A percentile compares a stretch with the other conserved stretches of the same genome.
Conservation (phyloP, 805 yeast species). For the Saccharomycopsis babjevae region DNA sequence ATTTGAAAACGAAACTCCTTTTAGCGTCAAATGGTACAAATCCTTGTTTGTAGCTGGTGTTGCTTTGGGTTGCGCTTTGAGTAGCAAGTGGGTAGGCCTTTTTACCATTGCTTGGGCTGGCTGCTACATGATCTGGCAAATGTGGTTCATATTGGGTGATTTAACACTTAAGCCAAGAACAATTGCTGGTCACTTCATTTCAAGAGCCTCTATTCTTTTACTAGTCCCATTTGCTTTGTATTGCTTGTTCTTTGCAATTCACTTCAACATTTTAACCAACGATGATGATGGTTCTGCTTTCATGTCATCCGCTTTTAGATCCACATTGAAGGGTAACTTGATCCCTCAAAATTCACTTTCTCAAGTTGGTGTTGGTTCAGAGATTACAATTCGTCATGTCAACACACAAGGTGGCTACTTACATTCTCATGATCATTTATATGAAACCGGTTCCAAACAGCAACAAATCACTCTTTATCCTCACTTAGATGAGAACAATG, state of each 20-base stretch:
- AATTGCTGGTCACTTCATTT: slow-evolving; percentile 36
- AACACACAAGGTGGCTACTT: slow-evolving; percentile 72
- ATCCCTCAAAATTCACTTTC: slow-evolving; percentile 52
- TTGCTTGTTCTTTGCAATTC: slow-evolving; percentile 49
- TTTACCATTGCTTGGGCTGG: slow-evolving; percentile 70
- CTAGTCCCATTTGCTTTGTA: slow-evolving; percentile 52
- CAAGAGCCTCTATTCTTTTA: slow-evolving; percentile 44
- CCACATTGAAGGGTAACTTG: slow-evolving; percentile 46
- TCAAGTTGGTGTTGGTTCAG: slow-evolving; percentile 65
- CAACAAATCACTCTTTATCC: slow-evolving; percentile 78
- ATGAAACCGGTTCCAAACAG: slow-evolving; percentile 74
- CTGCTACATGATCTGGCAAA: slow-evolving; percentile 42
- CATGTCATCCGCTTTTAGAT: slow-evolving; percentile 63
- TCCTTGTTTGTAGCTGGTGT: slow-evolving; percentile 54
- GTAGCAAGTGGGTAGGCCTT: slow-evolving; percentile 79
- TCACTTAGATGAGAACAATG: slow-evolving; percentile 64
- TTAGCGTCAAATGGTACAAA: slow-evolving; percentile 45
- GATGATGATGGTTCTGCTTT: slow-evolving; percentile 69
- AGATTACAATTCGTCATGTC: slow-evolving; percentile 54
- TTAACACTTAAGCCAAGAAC: slow-evolving; percentile 37
- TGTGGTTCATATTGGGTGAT: slow-evolving; percentile 71
- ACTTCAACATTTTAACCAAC: slow-evolving; percentile 43
- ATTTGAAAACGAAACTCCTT: slow-evolving; percentile 57
- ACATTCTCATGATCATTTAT: slow-evolving; percentile 66
- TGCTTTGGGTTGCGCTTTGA: slow-evolving; percentile 61